phyloP scores from a whole-genome alignment of 495 filamentous ascomycete species.

The Immersiella caudata region DNA sequence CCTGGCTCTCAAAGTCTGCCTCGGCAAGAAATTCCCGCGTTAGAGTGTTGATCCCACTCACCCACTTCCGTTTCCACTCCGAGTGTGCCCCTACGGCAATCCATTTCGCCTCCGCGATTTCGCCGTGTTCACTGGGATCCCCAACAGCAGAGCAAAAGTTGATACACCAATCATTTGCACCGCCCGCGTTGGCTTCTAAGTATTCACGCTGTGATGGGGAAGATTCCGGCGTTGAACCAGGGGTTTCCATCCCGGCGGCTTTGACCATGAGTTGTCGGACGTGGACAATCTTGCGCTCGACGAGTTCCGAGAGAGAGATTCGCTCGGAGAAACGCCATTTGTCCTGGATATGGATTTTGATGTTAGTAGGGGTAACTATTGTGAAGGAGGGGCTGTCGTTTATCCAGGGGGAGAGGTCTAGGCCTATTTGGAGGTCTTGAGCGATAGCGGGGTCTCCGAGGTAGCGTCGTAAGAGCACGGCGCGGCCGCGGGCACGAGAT shows the following conservation, averaged over 20 bases:
- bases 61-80: slow-evolving; percentile 31
- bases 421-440: slow-evolving; percentile 70
- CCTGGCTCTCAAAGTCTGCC: slow-evolving; percentile 4
- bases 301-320: slow-evolving; percentile 32
- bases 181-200: neutral
- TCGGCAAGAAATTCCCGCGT: slow-evolving; percentile 26
- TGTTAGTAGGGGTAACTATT: slow-evolving; percentile 28
- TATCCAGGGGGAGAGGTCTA: slow-evolving; percentile 76
- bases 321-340: slow-evolving; percentile 37
- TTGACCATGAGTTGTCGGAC: slow-evolving; percentile 30
- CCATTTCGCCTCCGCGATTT: slow-evolving; percentile 38
- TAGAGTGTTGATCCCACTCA: slow-evolving; percentile 33
- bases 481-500: slow-evolving; percentile 75
- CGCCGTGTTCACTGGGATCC: slow-evolving; percentile 37
- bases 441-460: slow-evolving; percentile 60
- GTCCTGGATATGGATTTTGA: slow-evolving; percentile 34
- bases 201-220: neutral
- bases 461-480: slow-evolving; percentile 82
- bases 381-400: slow-evolving; percentile 72
- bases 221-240: neutral
- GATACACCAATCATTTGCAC: slow-evolving; percentile 29
- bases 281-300: slow-evolving; percentile 30
- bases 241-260: slow-evolving; percentile 19
- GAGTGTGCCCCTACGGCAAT: slow-evolving; percentile 38
- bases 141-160: slow-evolving; percentile 40